Percentiles rank a stretch among this genome's conserved stretches.
These are phyloP conservation scores for Acanthamoeba healyi DNA, from an alignment of 208 protist genomes.

Conservation along the genomic window DNA sequence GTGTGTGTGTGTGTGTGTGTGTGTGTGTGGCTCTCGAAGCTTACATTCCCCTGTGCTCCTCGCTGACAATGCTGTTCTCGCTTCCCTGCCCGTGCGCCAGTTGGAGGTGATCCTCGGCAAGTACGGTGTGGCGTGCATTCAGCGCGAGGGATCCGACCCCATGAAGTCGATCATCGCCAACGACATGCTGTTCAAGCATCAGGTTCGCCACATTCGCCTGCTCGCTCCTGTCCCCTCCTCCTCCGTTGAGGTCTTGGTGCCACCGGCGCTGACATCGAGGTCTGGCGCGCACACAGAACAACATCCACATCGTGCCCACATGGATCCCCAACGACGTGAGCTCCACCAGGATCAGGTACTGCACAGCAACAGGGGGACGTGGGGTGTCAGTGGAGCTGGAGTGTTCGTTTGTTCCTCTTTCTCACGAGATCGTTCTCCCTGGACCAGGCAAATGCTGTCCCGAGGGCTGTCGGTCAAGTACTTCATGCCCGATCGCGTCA, in stretches of 20 bases:
- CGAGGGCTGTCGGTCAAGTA: constrained; percentile 63
- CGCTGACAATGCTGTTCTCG: too few relatives aligned
- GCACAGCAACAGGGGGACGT: too few relatives aligned
- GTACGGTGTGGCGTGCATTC: constrained; percentile 73
- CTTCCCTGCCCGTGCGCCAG: background rate
- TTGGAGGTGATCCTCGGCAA: constrained; percentile 65
- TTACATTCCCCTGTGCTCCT: too few relatives aligned
- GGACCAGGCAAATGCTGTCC: constrained; percentile 43
- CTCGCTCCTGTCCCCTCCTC: background rate
- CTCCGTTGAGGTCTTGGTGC: too few relatives aligned
- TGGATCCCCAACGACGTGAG: constrained; percentile 71
- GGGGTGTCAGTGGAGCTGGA: too few relatives aligned
- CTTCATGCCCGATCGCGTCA: constrained; percentile 58
- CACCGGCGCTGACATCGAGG: too few relatives aligned
- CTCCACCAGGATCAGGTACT: constrained; percentile 64
- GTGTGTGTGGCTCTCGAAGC: background rate
- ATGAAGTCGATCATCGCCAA: constrained; percentile 55
- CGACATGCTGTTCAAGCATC: constrained; percentile 63
- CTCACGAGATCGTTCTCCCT: too few relatives aligned
- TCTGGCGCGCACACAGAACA: constrained; percentile 9
- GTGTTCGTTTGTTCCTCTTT: background rate
- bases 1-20: too few relatives aligned
- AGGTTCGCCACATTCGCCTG: background rate
- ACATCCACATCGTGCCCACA: constrained; percentile 42
- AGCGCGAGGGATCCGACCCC: constrained; percentile 59